Base-by-base conservation (phyloP, 306 rosid species). In the Dalbergia cultrata region DNA sequence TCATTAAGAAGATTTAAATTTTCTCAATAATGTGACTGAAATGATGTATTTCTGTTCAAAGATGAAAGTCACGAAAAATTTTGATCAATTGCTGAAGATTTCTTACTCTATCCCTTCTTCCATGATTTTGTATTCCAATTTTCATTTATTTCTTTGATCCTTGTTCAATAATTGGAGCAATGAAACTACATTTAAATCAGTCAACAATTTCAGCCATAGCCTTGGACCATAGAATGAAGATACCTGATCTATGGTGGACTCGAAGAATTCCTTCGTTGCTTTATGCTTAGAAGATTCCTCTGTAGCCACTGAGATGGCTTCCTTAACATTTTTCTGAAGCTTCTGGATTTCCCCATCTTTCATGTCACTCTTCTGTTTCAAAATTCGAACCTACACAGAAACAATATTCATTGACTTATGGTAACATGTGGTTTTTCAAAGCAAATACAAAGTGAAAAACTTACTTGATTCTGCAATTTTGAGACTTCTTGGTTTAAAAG, bases 171-270 rank as follows among this genome's bases (percentile, higher is more conserved):
- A 56, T 22, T n/a, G 39, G 37, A 59, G 67, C 18, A 67, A 26
- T 18, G 43, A 50, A 17, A 44, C 18, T 68, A 41, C 13, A 60
- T 18, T 54, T 61, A 45, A 53, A 14, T 43, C 21, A 43, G 33
- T 61, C 58, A 43, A 26, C 7, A 53, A 31, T 14, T 74, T 67
- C 22, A 67, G 26, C n/a, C 52, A 31, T 62, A 44, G 18, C 7
- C 52, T 59, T 43, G 52, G 45, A 34, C 66, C 50, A 60, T 19
- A 53, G 14, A 75, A 44, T 60, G 41, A 63, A 84, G 37, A 52
- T 85, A 96, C 99, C 97, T 93, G 94, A 69, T 82, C 82, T 63
- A 90, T 66, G 3, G 88, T 80, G 41, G 90, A 85, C 72, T 82
- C 88, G 34, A 89, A 81, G 78, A 88, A 70, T 75, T 89, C 91